These are phyloP conservation scores for Diphasiastrum complanatum DNA, from an alignment of 83 land plant genomes.

Conservation along the genomic window DNA sequence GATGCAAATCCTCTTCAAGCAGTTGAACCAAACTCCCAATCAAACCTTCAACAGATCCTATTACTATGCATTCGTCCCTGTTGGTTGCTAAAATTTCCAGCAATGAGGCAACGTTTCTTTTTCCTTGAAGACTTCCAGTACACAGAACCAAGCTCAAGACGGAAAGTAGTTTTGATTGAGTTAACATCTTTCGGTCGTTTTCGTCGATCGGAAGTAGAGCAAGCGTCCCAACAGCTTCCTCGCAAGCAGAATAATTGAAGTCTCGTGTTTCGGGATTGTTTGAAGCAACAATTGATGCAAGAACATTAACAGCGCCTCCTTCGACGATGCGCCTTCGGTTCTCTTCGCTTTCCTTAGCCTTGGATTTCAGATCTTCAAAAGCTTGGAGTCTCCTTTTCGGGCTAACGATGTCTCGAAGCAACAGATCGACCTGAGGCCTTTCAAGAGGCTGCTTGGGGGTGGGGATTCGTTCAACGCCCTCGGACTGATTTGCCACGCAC, in stretches of 20 bases:
- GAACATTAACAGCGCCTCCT: not conserved
- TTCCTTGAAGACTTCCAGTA: not conserved
- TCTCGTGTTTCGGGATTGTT: not conserved
- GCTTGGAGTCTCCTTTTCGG: not conserved
- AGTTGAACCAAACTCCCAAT: not conserved
- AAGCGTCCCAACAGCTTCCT: constrained; percentile 4
- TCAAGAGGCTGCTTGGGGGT: constrained; percentile 2
- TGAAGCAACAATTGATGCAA: not conserved
- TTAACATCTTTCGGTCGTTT: not conserved
- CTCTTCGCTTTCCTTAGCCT: not conserved
- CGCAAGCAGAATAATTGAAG: too few relatives aligned
- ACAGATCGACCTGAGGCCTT: not conserved
- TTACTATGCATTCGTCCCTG: too few relatives aligned
- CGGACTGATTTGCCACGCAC: not conserved
- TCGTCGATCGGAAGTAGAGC: not conserved
- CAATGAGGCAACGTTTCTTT: not conserved
- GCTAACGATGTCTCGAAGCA: not conserved
- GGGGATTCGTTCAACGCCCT: not conserved
- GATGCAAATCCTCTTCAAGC: not conserved
- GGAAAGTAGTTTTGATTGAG: not conserved
- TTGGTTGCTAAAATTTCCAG: constrained; percentile 1
- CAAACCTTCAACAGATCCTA: not conserved
- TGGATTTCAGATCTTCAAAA: not conserved
- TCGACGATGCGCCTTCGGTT: constrained; percentile 6
- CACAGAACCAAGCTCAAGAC: not conserved